Evolutionary conservation across 108 stramenopile genomes (phyloP), one percentile per base, ranked within the genome.

Genomic region (Chaetoceros tenuissimus): DNA sequence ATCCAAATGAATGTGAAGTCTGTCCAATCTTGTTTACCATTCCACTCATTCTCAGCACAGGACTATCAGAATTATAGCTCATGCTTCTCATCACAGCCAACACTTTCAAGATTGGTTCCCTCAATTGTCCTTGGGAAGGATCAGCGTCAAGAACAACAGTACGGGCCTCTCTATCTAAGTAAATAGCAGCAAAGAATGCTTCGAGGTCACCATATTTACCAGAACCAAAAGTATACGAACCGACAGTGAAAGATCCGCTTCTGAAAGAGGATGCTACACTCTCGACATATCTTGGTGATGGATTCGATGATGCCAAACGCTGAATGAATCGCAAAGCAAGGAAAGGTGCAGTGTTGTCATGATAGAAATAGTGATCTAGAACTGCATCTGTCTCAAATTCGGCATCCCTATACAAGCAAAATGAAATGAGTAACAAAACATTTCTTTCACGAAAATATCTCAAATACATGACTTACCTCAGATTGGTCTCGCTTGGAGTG

Each of bases 201-300:
- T 26, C 70, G 1, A 85, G 59, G 55, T 85, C 80, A 55, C 81
- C 81, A 52, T 76, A 79, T 31, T 62, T 50, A 7, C 77, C 74
- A 16, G 59, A 31, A 7, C 74, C 81, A 59, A 70, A 70, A 44
- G 24, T 10, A 10, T 40, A 10, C 13, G 5, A 5, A 40, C 34
- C 13, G 34, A 28, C 51, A 20, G 30, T 51, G 51, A 65, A 68
- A 18, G 3, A 67, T 18, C 73, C 75, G 8, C 21, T 53, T 23
- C 25, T 51, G 62, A 72, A 78, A 18, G 75, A 72, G n/a, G 34
- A 54, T 1, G 77, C 77, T 46, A 75, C 77, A 16, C 44, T 51
- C 40, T 53, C 63, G 13, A 78, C 62, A 55, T 72, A 80, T 1
- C 59, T 26, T 21, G 79, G 79, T 3, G 19, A 60, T 26, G 77